These are phyloP conservation scores for Fraxinus anomala DNA, from an alignment of 257 asterid species.

Conservation along the genomic window DNA sequence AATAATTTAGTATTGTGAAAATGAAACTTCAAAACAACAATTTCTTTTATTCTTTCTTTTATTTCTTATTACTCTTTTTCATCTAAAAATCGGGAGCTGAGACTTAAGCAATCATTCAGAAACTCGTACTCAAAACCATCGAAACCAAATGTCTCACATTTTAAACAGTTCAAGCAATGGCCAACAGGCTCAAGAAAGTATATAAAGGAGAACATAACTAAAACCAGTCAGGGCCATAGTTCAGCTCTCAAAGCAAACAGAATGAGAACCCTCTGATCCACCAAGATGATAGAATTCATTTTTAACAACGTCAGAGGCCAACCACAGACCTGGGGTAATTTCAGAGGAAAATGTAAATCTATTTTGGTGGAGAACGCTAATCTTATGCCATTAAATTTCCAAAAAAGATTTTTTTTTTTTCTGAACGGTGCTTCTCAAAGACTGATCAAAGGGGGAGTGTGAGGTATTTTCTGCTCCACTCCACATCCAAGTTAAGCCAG, in stretches of 20 bases:
- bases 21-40: background rate
- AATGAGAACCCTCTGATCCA: slow-evolving; percentile 16
- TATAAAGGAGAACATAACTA: background rate
- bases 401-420: background rate
- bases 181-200: background rate
- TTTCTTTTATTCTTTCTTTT: background rate
- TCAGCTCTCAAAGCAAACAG: slow-evolving; percentile 11
- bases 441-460: background rate
- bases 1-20: background rate
- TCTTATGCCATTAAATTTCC: background rate
- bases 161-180: slow-evolving; percentile 2
- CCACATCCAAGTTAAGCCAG: background rate
- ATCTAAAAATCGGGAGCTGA: background rate
- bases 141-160: slow-evolving; percentile 13
- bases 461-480: background rate
- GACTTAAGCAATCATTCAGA: background rate
- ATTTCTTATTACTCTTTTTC: background rate
- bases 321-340: background rate
- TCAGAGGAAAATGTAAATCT: background rate
- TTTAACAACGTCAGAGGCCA: background rate
- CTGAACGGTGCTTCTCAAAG: background rate
- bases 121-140: background rate
- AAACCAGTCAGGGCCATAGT: slow-evolving; percentile 9
- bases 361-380: background rate
- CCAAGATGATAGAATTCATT: background rate